Evolutionary conservation across 306 rosid species (phyloP), one percentile per base, ranked within the genome.

Genomic region (barrel medic (Medicago truncatula)): DNA sequence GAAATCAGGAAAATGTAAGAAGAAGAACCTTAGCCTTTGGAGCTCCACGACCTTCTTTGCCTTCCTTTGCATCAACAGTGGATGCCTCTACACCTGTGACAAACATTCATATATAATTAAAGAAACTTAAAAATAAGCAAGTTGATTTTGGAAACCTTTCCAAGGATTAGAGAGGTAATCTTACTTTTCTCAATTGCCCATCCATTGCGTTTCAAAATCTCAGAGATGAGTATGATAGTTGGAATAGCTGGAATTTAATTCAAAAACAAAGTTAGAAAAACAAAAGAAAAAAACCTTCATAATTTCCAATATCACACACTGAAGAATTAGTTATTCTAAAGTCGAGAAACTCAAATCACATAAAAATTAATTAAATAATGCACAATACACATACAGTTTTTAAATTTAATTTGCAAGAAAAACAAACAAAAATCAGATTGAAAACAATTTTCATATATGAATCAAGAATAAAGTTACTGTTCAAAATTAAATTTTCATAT

Each of bases 161-260:
- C 76, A 38, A 12, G 70, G 54, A 46, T 11, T 17, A 65, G 57
- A 79, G 47, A 7, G 67, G 16, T 41, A 47, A 13, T 79, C 92
- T 81, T 85, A 91, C 97, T 78, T 81, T 89, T 89, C 79, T 91
- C 82, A 67, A 77, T 49, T 16, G 86, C 93, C 80, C 87, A 64
- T 16, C 91, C 90, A 59, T 76, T 78, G 70, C 82, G 66, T 64
- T 92, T 89, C 88, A 92, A 76, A 75, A 76, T 79, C 79, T 92
- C 93, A 8, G 90, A 62, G 41, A 92, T 80, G 31, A 83, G 63
- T 78, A 92, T 81, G 1, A 88, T 83, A 70, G 92, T 83, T 64
- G 93, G 92, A 83, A 89, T 92, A 69, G 91, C 97, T 92, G 88
- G 7, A 12, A 79, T 72, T 70, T 44, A 57, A 75, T 53, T 58